Conservation (phyloP, 2,329 filamentous ascomycete genomes). For the Xylaria sp. region DNA sequence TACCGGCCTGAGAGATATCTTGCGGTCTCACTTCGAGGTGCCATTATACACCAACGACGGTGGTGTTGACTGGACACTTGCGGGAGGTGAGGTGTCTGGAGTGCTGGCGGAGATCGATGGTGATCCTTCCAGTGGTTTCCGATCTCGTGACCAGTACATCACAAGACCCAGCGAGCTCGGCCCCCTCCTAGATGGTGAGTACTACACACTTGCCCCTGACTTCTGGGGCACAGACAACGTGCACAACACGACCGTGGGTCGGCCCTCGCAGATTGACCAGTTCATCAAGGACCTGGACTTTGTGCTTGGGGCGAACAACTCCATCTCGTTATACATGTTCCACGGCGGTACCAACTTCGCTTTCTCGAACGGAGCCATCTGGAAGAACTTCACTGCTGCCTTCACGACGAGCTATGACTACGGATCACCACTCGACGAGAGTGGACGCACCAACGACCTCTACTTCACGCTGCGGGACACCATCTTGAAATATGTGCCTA, state of each 20-base stretch:
- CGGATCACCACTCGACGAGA: conserved; percentile 46
- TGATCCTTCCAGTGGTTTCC: conserved; percentile 37
- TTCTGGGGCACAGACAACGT: conserved; percentile 38
- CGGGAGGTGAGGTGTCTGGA: conserved; percentile 39
- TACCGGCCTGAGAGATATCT: conserved; percentile 36
- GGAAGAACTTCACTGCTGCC: conserved; percentile 36
- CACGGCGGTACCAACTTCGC: conserved; percentile 49
- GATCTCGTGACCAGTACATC: conserved; percentile 39
- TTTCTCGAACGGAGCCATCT: conserved; percentile 43
- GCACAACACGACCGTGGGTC: conserved; percentile 34
- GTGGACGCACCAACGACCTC: conserved; percentile 40
- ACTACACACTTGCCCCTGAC: conserved; percentile 42
- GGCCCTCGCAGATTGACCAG: conserved; percentile 22
- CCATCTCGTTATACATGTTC: conserved; percentile 49
- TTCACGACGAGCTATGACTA: conserved; percentile 48
- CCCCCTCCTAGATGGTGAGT: conserved; percentile 45
- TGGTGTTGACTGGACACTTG: conserved; percentile 38
- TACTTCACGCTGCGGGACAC: conserved; percentile 38
- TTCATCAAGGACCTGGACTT: conserved; percentile 35
- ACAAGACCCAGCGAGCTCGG: conserved; percentile 40
- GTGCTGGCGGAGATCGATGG: conserved; percentile 45
- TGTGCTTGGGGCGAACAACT: conserved; percentile 36
- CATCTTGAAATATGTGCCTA: conserved; percentile 36
- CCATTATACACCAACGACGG: conserved; percentile 48
- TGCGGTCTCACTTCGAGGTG: conserved; percentile 39